Percentiles rank a stretch among this genome's conserved stretches.
phyloP scores from a whole-genome alignment of 1,284 basidiomycete species.

The Boletus albobrunnescens region DNA sequence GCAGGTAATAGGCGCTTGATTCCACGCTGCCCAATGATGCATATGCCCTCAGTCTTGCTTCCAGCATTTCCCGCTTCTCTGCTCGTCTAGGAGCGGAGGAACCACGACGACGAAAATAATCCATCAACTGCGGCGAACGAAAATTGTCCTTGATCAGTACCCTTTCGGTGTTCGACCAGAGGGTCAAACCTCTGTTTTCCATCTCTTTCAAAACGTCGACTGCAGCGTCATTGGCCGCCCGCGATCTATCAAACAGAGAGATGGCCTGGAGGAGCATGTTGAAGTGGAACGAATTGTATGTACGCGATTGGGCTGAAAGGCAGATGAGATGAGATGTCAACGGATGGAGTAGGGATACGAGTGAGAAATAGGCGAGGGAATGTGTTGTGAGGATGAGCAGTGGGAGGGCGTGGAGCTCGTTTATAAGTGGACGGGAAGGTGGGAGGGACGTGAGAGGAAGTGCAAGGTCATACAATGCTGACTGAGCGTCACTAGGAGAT shows the following conservation, averaged over 20 bases:
- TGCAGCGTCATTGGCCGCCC: slow-evolving; percentile 38
- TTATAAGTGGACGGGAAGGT: slow-evolving; percentile 10
- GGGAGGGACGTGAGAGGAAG: slow-evolving; percentile 14
- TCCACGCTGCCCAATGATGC: slow-evolving; percentile 41
- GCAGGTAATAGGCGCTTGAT: slow-evolving; percentile 39
- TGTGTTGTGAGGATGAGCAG: slow-evolving; percentile 41
- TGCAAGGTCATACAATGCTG: slow-evolving; percentile 20
- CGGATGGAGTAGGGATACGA: slow-evolving; percentile 41
- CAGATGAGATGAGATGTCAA: slow-evolving; percentile 36
- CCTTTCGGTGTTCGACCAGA: slow-evolving; percentile 44
- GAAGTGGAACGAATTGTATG: slow-evolving; percentile 41
- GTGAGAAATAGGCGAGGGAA: slow-evolving; percentile 46
- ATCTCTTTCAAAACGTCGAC: slow-evolving; percentile 45
- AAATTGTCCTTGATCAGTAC: slow-evolving; percentile 47
- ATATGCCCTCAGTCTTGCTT: slow-evolving; percentile 49
- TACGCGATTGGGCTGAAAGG: slow-evolving; percentile 41
- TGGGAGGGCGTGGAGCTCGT: slow-evolving; percentile 42
- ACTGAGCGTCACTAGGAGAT: slow-evolving; percentile 22
- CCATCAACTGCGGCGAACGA: slow-evolving; percentile 46
- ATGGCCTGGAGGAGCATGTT: slow-evolving; percentile 55
- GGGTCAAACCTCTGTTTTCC: slow-evolving; percentile 38
- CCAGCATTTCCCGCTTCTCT: slow-evolving; percentile 14
- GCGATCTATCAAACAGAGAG: slow-evolving; percentile 40
- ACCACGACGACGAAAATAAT: slow-evolving; percentile 36
- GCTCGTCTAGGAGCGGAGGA: neutral